These are phyloP conservation scores for Aspergillus diversus DNA, from an alignment of 495 filamentous ascomycete genomes.

Conservation along the genomic window DNA sequence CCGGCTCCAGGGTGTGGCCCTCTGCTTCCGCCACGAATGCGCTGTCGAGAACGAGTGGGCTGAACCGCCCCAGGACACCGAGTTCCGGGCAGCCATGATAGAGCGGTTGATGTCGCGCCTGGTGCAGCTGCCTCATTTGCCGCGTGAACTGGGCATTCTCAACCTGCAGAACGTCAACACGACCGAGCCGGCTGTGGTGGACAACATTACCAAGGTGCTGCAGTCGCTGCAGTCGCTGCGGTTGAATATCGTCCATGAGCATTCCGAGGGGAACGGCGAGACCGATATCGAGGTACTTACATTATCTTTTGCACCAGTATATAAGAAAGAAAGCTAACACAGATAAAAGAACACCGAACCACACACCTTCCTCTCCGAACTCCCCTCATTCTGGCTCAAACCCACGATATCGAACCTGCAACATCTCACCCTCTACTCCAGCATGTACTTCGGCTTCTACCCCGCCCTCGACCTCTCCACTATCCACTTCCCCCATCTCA, in stretches of 20 bases:
- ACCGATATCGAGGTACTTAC: conserved; percentile 22
- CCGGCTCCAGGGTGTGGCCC: conserved; percentile 22
- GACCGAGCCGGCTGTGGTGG: conserved; percentile 7
- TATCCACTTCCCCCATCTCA: conserved; percentile 29
- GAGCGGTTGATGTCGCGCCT: conserved; percentile 13
- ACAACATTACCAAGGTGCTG: conserved; percentile 19
- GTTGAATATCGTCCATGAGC: conserved; percentile 25
- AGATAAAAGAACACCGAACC: conserved; percentile 7
- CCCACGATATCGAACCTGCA: conserved; percentile 25
- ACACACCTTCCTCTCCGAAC: conserved; percentile 17
- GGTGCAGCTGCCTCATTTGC: conserved; percentile 12
- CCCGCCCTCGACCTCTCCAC: conserved; percentile 23
- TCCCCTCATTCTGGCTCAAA: conserved; percentile 29
- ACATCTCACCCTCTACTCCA: conserved; percentile 32
- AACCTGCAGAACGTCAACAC: conserved; percentile 27
- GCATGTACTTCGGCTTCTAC: conserved; percentile 28
- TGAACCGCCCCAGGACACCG: conserved; percentile 7
- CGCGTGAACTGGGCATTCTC: conserved; percentile 25
- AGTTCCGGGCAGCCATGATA: conserved; percentile 23
- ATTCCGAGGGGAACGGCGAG: conserved; percentile 18
- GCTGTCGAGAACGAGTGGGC: conserved; percentile 2
- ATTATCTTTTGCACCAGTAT: neutral
- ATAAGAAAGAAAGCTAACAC: neutral
- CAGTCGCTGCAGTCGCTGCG: conserved; percentile 19
- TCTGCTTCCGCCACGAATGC: conserved; percentile 28